phyloP scores from a whole-genome alignment of 345 rosid genomes.

The Nephelium lappaceum region DNA sequence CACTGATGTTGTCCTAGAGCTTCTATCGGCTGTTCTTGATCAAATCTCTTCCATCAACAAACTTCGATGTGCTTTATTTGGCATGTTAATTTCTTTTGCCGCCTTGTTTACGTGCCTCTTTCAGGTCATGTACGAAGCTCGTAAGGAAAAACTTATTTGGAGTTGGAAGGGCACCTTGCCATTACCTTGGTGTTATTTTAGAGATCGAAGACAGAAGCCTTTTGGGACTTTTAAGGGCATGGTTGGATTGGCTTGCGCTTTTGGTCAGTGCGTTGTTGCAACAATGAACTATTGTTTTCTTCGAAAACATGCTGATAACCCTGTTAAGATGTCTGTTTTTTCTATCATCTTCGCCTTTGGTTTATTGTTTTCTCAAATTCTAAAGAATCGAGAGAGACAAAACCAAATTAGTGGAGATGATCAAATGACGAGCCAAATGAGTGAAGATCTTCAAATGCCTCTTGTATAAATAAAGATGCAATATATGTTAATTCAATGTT shows the following conservation, averaged over 20 bases:
- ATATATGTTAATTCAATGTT: too few relatives aligned
- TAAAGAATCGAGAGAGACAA: background rate
- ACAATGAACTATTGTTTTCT: background rate
- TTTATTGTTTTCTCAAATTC: background rate
- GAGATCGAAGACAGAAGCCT: background rate
- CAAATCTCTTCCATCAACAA: background rate
- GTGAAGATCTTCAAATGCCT: too few relatives aligned
- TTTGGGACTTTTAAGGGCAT: conserved; percentile 10
- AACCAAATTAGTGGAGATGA: background rate
- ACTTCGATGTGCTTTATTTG: background rate
- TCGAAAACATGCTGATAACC: background rate
- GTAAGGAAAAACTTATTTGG: background rate
- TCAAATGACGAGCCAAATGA: too few relatives aligned
- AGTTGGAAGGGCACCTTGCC: background rate
- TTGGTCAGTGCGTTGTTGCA: background rate
- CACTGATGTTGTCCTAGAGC: background rate
- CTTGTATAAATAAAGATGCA: too few relatives aligned
- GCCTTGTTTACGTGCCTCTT: background rate
- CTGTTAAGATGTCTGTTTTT: conserved; percentile 8
- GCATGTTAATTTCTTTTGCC: conserved; percentile 12
- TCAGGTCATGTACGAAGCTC: conserved; percentile 3
- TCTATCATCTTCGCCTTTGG: conserved; percentile 11
- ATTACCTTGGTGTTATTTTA: conserved; percentile 3
- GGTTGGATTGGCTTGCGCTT: background rate
- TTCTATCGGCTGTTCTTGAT: conserved; percentile 9